Conservation (phyloP, 2,329 filamentous ascomycete species). For the Cladosporium sp. region DNA sequence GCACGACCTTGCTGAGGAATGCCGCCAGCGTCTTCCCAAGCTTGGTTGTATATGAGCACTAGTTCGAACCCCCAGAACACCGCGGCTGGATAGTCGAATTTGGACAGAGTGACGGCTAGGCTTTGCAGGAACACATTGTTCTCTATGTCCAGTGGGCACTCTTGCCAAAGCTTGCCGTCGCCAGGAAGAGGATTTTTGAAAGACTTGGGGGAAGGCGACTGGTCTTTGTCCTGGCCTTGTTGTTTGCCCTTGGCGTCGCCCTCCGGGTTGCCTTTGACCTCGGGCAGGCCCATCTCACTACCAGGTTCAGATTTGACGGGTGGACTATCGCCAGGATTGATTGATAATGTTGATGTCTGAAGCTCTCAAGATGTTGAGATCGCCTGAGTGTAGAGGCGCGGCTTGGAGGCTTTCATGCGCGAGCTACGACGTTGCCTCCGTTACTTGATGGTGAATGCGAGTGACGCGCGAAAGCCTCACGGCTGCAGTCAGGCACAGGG, state of each 20-base stretch:
- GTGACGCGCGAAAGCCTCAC: background rate
- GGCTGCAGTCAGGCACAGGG: background rate
- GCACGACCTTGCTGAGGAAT: constrained; percentile 38
- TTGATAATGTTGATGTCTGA: background rate
- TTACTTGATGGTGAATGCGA: background rate
- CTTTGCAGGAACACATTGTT: constrained; percentile 23
- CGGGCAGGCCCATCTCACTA: background rate
- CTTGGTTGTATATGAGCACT: constrained; percentile 42
- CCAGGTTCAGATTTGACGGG: background rate
- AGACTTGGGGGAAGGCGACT: background rate
- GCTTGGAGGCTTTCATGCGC: background rate
- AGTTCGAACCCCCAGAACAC: constrained; percentile 46
- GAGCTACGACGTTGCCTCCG: background rate
- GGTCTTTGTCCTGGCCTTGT: background rate
- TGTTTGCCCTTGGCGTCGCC: background rate
- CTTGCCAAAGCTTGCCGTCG: background rate
- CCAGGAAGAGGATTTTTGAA: constrained; percentile 8
- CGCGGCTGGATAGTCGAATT: constrained; percentile 44
- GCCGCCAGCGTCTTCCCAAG: constrained; percentile 41
- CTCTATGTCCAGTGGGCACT: background rate
- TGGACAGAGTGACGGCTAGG: constrained; percentile 36
- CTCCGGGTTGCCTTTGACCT: background rate
- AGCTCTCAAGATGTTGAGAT: background rate
- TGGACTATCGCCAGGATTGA: background rate
- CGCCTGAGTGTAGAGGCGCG: background rate